phyloP scores from a whole-genome alignment of 768 basidiomycete species.

The Holtermannia corniformis region DNA sequence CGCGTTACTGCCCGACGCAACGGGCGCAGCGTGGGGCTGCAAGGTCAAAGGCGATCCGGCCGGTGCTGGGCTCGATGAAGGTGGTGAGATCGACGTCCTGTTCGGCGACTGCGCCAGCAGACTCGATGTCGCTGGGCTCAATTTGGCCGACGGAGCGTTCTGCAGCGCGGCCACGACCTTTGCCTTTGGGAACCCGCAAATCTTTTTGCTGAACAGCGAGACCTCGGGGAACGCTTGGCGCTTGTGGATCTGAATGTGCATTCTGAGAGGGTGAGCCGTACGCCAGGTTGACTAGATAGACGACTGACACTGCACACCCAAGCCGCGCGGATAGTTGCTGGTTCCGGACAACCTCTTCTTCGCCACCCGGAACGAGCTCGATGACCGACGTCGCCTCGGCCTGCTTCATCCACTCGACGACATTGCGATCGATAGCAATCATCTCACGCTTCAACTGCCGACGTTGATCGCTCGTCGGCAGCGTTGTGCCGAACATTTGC shows the following conservation, averaged over 20 bases:
- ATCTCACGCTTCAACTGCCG: slow-evolving; percentile 12
- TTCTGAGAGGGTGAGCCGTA: not conserved
- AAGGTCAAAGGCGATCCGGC: not conserved
- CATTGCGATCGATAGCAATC: slow-evolving; percentile 23
- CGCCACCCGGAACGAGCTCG: slow-evolving; percentile 36
- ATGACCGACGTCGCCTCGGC: slow-evolving; percentile 31
- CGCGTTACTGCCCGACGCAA: not conserved
- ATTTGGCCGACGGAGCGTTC: not conserved
- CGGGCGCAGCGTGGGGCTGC: not conserved
- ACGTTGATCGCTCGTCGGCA: not conserved
- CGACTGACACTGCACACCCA: slow-evolving; percentile 28
- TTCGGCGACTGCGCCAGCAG: not conserved
- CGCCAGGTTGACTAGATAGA: not conserved
- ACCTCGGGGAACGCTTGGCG: slow-evolving; percentile 42
- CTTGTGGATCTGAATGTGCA: slow-evolving; percentile 39
- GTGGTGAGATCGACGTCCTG: not conserved
- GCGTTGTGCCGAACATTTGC: not conserved
- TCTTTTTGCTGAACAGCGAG: slow-evolving; percentile 37
- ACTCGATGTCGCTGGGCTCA: not conserved
- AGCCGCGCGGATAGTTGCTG: slow-evolving; percentile 36
- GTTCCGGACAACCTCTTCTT: slow-evolving; percentile 40
- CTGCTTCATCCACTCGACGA: slow-evolving; percentile 30
- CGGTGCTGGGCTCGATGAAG: not conserved
- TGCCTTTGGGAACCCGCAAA: slow-evolving; percentile 37
- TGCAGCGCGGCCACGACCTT: not conserved